Conservation (phyloP, 2,329 filamentous ascomycete species). For the Epichloe brachyelytri region DNA sequence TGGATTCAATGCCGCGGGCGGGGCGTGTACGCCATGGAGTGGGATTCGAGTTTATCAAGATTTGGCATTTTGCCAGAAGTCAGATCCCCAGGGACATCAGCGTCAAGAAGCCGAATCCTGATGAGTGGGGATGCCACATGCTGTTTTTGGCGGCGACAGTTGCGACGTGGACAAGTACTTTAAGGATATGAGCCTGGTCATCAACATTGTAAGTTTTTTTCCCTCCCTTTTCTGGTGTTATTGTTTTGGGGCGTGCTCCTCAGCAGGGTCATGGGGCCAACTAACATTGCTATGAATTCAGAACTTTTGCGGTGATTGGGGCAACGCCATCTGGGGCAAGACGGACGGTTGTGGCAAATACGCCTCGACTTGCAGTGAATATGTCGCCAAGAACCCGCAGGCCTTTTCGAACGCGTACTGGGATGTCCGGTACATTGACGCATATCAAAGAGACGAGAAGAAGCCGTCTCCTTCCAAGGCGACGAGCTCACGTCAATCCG, state of each 20-base stretch:
- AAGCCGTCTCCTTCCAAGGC: background rate
- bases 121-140: conserved; percentile 56
- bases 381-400: conserved; percentile 30
- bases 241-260: background rate
- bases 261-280: too few relatives aligned
- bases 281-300: conserved; percentile 10
- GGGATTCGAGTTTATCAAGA: conserved; percentile 54
- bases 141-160: conserved; percentile 48
- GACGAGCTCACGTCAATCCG: background rate
- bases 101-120: conserved; percentile 45
- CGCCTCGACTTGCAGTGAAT: conserved; percentile 33
- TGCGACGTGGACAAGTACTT: conserved; percentile 59
- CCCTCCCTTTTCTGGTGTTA: background rate
- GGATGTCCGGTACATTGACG: conserved; percentile 43
- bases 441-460: conserved; percentile 21
- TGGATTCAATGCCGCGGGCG: conserved; percentile 51
- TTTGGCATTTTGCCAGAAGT: conserved; percentile 65
- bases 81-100: conserved; percentile 53
- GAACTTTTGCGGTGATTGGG: conserved; percentile 70
- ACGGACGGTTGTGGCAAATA: conserved; percentile 24
- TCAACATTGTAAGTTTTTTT: conserved; percentile 43
- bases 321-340: conserved; percentile 33
- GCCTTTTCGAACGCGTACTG: conserved; percentile 32
- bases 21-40: conserved; percentile 61
- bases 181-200: conserved; percentile 55